phyloP scores from a whole-genome alignment of 2,329 filamentous ascomycete species.

The Ceratocystis smalleyi region DNA sequence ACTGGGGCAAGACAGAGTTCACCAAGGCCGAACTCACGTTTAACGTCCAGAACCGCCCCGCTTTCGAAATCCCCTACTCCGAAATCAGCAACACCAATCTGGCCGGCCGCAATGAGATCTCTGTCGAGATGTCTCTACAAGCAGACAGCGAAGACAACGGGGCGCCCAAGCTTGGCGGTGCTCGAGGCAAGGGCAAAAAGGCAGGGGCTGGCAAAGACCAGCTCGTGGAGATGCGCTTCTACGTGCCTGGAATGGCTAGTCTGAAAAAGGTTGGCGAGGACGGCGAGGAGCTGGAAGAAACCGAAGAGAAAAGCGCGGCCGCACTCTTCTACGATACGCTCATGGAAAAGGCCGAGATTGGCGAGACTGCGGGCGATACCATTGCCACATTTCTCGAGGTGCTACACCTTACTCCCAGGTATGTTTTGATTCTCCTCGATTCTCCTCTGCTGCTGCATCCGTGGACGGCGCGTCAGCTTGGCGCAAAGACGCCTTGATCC shows the following conservation, averaged over 20 bases:
- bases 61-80: conserved; percentile 92
- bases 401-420: conserved; percentile 88
- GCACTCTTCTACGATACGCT: conserved; percentile 96
- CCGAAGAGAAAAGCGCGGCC: conserved; percentile 86
- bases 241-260: conserved; percentile 80
- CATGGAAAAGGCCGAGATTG: conserved; percentile 97
- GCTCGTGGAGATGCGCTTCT: conserved; percentile 96
- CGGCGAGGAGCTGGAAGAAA: conserved; percentile 51
- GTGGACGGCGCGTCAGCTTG: too few relatives aligned
- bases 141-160: conserved; percentile 55
- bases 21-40: conserved; percentile 88
- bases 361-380: conserved; percentile 95
- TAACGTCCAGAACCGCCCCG: conserved; percentile 90
- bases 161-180: conserved; percentile 58
- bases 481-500: too few relatives aligned
- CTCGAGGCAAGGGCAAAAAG: conserved; percentile 67
- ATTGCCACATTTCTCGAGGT: conserved; percentile 96
- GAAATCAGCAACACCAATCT: conserved; percentile 97
- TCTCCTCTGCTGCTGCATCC: too few relatives aligned
- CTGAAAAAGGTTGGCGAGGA: conserved; percentile 46
- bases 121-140: conserved; percentile 78
- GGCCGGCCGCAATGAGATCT: conserved; percentile 93
- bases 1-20: conserved; percentile 98
- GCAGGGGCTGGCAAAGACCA: conserved; percentile 80
- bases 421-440: conserved; percentile 19